Conservation (phyloP, 2,329 filamentous ascomycete species). For the Pseudogymnoascus sp. region DNA sequence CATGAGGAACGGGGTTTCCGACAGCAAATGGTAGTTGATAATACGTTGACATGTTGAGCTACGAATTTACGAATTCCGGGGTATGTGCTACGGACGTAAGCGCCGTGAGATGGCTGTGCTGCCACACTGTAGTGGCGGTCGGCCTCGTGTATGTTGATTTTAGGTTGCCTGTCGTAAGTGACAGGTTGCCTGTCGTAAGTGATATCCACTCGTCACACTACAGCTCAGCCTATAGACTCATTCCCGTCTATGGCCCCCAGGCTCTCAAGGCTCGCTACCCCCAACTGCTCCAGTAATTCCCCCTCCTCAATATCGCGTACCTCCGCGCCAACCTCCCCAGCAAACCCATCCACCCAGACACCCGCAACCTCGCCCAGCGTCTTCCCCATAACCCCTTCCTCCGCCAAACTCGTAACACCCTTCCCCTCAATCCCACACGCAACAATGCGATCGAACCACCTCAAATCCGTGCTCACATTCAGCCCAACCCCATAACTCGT, state of each 20-base stretch:
- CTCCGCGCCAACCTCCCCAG: constrained; percentile 15
- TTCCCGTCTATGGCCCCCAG: background rate
- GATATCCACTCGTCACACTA: background rate
- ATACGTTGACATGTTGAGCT: background rate
- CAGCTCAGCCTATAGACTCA: background rate
- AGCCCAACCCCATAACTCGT: constrained; percentile 78
- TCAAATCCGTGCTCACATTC: constrained; percentile 60
- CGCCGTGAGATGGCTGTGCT: background rate
- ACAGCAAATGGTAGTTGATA: background rate
- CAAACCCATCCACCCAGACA: constrained; percentile 19
- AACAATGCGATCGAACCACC: constrained; percentile 69
- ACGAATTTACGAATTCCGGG: background rate
- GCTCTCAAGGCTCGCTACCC: constrained; percentile 10
- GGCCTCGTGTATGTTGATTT: background rate
- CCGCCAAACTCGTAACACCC: constrained; percentile 62
- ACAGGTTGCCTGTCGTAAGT: background rate
- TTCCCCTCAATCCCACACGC: constrained; percentile 81
- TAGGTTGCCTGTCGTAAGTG: background rate
- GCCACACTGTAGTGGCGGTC: background rate
- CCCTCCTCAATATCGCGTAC: constrained; percentile 11
- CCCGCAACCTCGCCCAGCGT: constrained; percentile 14
- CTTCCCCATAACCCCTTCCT: constrained; percentile 10
- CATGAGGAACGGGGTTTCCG: background rate
- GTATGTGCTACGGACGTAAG: background rate
- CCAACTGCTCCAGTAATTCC: constrained; percentile 14